Conservation (phyloP, 108 stramenopile genomes). For the Phaeodactylum tricornutum region DNA sequence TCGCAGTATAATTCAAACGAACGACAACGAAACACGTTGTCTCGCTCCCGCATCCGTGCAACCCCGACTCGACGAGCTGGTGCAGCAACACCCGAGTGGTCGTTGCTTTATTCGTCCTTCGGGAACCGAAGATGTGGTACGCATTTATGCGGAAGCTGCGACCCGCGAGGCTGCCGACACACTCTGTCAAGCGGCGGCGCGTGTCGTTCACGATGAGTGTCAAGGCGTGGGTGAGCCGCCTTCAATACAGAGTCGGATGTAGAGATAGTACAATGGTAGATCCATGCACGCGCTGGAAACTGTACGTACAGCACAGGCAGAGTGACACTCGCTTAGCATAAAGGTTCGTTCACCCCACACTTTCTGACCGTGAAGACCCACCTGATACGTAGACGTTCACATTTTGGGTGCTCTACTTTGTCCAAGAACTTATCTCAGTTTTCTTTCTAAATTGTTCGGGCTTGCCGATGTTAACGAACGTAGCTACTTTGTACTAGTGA, state of each 20-base stretch:
- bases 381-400: too few relatives aligned
- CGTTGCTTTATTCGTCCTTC: conserved; percentile 95
- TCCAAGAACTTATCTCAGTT: too few relatives aligned
- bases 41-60: conserved; percentile 73
- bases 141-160: conserved; percentile 94
- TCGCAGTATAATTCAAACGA: conserved; percentile 68
- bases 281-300: too few relatives aligned
- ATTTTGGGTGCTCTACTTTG: too few relatives aligned
- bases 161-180: conserved; percentile 53
- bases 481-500: too few relatives aligned
- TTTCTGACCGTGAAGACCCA: too few relatives aligned
- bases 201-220: conserved; percentile 55
- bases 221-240: conserved; percentile 61
- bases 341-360: too few relatives aligned
- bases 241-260: background rate
- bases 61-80: conserved; percentile 68
- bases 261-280: too few relatives aligned
- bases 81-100: conserved; percentile 15
- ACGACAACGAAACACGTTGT: conserved; percentile 86
- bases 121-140: conserved; percentile 98
- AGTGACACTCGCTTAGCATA: too few relatives aligned
- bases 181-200: conserved; percentile 57
- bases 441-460: too few relatives aligned
- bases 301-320: too few relatives aligned
- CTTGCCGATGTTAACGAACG: too few relatives aligned